phyloP scores from a whole-genome alignment of 495 filamentous ascomycete species.

The Lindgomyces ingoldianus region DNA sequence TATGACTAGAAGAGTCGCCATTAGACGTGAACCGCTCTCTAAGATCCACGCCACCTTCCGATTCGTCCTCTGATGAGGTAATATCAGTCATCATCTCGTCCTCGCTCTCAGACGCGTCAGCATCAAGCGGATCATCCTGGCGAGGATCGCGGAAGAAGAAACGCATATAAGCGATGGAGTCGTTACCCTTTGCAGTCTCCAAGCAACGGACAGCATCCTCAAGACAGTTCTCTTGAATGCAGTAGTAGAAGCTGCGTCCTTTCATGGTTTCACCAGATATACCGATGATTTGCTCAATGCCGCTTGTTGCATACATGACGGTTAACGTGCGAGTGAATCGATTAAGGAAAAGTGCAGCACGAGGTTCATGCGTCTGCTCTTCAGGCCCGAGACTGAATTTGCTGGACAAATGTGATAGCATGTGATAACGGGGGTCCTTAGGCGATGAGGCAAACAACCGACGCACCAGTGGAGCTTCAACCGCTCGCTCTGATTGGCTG shows the following conservation, averaged over 20 bases:
- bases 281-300: constrained; percentile 71
- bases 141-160: constrained; percentile 82
- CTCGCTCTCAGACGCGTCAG: constrained; percentile 41
- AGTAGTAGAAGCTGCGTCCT: constrained; percentile 77
- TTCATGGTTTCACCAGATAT: constrained; percentile 64
- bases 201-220: constrained; percentile 73
- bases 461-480: constrained; percentile 77
- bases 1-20: constrained; percentile 6
- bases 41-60: constrained; percentile 29
- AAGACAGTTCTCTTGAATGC: constrained; percentile 74
- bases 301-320: constrained; percentile 84
- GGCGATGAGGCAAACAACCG: constrained; percentile 79
- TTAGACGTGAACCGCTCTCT: background rate
- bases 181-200: constrained; percentile 87
- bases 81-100: constrained; percentile 46
- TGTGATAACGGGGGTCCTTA: constrained; percentile 84
- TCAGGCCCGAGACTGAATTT: constrained; percentile 72
- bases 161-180: constrained; percentile 90
- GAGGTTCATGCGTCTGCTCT: constrained; percentile 67
- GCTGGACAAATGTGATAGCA: constrained; percentile 80
- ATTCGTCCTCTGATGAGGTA: constrained; percentile 42
- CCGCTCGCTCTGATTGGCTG: constrained; percentile 62
- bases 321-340: constrained; percentile 79
- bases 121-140: constrained; percentile 47
- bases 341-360: constrained; percentile 84